These are phyloP conservation scores for Cadophora sp. DNA, from an alignment of 2,329 filamentous ascomycete genomes.

Conservation along the genomic window DNA sequence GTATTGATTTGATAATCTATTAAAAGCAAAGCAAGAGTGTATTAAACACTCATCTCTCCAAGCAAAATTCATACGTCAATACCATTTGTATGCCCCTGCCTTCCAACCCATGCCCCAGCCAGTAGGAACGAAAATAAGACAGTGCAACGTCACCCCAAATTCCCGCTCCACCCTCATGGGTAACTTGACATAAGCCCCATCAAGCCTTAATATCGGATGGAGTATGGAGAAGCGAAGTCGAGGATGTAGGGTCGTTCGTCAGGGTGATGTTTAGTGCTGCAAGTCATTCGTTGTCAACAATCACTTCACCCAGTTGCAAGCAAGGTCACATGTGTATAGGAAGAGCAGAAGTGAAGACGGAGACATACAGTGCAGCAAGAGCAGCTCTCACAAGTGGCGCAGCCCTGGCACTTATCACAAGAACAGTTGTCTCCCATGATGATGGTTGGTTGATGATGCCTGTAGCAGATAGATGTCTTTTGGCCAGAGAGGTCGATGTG, in stretches of 20 bases:
- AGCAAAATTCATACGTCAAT: too few species aligned
- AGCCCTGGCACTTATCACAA: conserved; percentile 2
- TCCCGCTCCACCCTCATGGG: not conserved
- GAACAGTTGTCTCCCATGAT: conserved; percentile 11
- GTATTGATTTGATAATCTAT: too few species aligned
- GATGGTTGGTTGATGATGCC: not conserved
- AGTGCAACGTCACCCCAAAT: not conserved
- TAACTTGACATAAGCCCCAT: not conserved
- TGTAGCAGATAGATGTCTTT: not conserved
- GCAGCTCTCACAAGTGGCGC: conserved; percentile 16
- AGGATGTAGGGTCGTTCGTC: not conserved
- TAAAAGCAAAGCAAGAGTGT: too few species aligned
- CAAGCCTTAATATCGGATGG: not conserved
- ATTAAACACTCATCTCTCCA: too few species aligned
- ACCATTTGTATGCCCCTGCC: too few species aligned
- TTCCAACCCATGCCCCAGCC: too few species aligned
- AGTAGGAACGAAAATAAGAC: too few species aligned
- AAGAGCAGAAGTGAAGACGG: not conserved
- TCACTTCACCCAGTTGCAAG: not conserved
- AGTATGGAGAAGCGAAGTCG: not conserved
- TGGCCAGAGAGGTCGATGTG: not conserved
- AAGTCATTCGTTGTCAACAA: not conserved
- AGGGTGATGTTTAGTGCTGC: not conserved
- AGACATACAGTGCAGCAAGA: conserved; percentile 18
- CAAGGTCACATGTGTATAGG: not conserved